Base-by-base conservation (phyloP, 768 basidiomycete species). In the Chalciporus piperatus region DNA sequence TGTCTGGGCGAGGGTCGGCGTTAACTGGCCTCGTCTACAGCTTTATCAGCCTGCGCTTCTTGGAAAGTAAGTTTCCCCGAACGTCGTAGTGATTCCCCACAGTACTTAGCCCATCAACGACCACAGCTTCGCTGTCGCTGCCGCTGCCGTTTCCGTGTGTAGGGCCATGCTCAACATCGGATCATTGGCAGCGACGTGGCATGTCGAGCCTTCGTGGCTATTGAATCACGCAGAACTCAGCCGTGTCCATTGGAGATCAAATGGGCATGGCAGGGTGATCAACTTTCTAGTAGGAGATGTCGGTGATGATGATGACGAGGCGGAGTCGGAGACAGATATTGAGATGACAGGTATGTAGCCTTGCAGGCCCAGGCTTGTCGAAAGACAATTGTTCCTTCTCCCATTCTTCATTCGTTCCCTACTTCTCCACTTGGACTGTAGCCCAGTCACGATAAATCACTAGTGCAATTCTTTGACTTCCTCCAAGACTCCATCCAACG, bases 191-290 rank as follows among this genome's bases (percentile, higher is more conserved):
- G 64, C 65, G 8, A 47, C 63, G 20, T 61, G 75, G 12, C 70
- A 71, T 25, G 69, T 74, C 11, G 68, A 72, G 38, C 65, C 71
- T 19, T 66, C 68, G 12, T 74, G 70, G 72, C 63, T 75, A 7
- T 61, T 77, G 17, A 75, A 65, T 57, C 68, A 71, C 53, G 65
- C 69, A 16, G 73, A 77, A 61, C 69, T 76, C 9, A 70, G 68
- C 41, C 71, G 74, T 11, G 67, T 75, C 1, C 62, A 58, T 4
- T 72, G 70, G 70, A 65, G 63, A 32, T 53, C 45, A 22, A 72
- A 69, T 4, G 59, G 62, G 12, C 65, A 62, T 20, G 67, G 68
- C 28, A 66, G 70, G n/a, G 71, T 72, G 50, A 40, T 37, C 5
- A 14, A 32, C 30, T 27, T 33, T 17, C 11, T 35, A 17, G 13